A percentile compares a stretch with the other conserved stretches of the same genome.
Conservation (phyloP, 1,139 yeast genomes). For the Taphrina flavorubra region DNA sequence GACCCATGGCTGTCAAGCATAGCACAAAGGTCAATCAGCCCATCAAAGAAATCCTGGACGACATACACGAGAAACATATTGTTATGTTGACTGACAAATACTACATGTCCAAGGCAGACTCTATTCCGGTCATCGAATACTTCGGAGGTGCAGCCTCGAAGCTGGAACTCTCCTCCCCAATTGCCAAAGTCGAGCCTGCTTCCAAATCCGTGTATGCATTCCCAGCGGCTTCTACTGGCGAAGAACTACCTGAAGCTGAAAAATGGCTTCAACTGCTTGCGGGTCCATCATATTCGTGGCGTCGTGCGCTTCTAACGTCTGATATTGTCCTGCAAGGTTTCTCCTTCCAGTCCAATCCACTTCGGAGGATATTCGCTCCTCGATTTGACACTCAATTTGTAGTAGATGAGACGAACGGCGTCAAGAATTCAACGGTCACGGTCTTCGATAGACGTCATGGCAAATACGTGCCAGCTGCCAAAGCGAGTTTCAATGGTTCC, state of each 20-base stretch:
- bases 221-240: slow-evolving; percentile 57
- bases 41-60: slow-evolving; percentile 84
- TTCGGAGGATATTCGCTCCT: slow-evolving; percentile 80
- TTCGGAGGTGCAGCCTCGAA: slow-evolving; percentile 68
- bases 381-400: slow-evolving; percentile 68
- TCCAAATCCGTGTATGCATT: slow-evolving; percentile 58
- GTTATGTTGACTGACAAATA: slow-evolving; percentile 68
- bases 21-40: slow-evolving; percentile 90
- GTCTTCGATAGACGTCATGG: slow-evolving; percentile 73
- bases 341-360: slow-evolving; percentile 77
- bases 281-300: slow-evolving; percentile 81
- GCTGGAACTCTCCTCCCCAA: slow-evolving; percentile 38
- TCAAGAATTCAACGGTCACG: slow-evolving; percentile 63
- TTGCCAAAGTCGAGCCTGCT: slow-evolving; percentile 45
- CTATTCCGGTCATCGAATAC: slow-evolving; percentile 86
- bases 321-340: slow-evolving; percentile 83
- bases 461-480: slow-evolving; percentile 70
- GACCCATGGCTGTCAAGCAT: slow-evolving; percentile 97
- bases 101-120: slow-evolving; percentile 70
- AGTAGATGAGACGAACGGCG: slow-evolving; percentile 58
- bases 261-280: slow-evolving; percentile 84
- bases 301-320: slow-evolving; percentile 84
- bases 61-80: slow-evolving; percentile 89
- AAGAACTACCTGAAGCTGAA: slow-evolving; percentile 52
- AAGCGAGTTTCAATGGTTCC: slow-evolving; percentile 59